Base-by-base conservation (phyloP, 345 rosid genomes). In the Iberis pinnata region DNA sequence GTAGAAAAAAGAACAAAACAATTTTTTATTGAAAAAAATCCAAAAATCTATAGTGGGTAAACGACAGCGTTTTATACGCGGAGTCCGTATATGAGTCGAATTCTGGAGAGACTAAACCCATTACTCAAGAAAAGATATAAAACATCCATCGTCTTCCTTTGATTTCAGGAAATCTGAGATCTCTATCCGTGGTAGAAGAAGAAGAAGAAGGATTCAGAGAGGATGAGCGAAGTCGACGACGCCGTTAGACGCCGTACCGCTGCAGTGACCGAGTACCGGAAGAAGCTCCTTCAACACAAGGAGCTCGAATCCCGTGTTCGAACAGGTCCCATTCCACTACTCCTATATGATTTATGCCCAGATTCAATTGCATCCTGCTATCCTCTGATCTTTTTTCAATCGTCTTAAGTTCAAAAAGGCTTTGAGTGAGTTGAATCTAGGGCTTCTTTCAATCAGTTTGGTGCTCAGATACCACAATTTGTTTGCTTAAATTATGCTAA, bases 221-320 rank as follows among this genome's bases (percentile, higher is more conserved):
- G 12, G 37, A 63, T 63, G 67, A 63, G 67, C 60, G 67, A 53
- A 52, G 67, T 36, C 9, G 53, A 89, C 12, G 97, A 89, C 6
- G 80, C 76, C 3, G 67, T 40, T 0, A 56, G 69, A 64, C 80
- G 88, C 9, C 95, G 90, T 51, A 79, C 79, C 5, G 71, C 15
- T 42, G 88, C 78, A 22, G 57, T 71, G 18, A 22, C 86, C 9
- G 95, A 89, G 19, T 81, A 89, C 63, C 82, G 97, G 12, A 89
- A 84, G 72, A 89, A 86, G 71, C 81, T 89, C 49, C 86, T 89
- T 18, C 88, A 82, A 49, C 90, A 83, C 62, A 89, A 83, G 56
- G 97, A 89, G 37, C 80, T 86, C 40, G 95, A 89, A 56, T 67
- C 88, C 12, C 68, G 90, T 62, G 88, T 89, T 31, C 86, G 89